Evolutionary conservation across 2,329 filamentous ascomycete genomes (phyloP), one percentile per base, ranked within the genome.

Genomic region (Cadophora sp.): DNA sequence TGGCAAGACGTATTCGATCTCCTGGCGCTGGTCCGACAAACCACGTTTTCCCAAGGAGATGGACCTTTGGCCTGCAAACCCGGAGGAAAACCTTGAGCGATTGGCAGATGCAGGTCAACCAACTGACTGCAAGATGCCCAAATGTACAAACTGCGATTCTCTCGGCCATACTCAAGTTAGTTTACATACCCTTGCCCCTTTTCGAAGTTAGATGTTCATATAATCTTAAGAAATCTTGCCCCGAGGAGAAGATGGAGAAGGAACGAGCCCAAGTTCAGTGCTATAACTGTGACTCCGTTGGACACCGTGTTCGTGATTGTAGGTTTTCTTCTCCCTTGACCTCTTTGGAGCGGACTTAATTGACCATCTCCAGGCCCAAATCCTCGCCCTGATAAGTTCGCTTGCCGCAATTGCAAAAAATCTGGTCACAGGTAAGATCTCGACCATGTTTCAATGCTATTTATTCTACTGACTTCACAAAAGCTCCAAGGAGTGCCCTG

Each of bases 231-330:
- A 89, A 87, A 79, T 76, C 79, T 62, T 93, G 91, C 76, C 82
- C 84, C 2, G 77, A 89, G 75, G 89, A 91, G 70, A 83, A 82
- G 71, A 69, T 77, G 0, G 87, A 89, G 75, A 79, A 76, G 27
- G 79, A 84, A 50, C 74, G 79, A 16, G 73, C 83, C 46, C 79
- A 81, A 24, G 84, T 91, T 60, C 83, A 82, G 58, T 93, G 91
- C 77, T 85, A 82, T 80, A 90, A 92, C 80, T 93, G 91, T 72
- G 80, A 84, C 4, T 83, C 84, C 48, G 79, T 83, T 29, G 90
- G 90, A 11, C 91, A 93, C 74, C 89, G 90, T 67, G 80, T 89
- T 62, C 88, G 91, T 62, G 90, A 93, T 72, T 93, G 91, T 88
- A 75, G 79, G 85, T 80, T 64, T 14, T n/a, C 24, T 26, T 12